phyloP scores from a whole-genome alignment of 2,329 filamentous ascomycete genomes.

The Aspergillus glaucus region DNA sequence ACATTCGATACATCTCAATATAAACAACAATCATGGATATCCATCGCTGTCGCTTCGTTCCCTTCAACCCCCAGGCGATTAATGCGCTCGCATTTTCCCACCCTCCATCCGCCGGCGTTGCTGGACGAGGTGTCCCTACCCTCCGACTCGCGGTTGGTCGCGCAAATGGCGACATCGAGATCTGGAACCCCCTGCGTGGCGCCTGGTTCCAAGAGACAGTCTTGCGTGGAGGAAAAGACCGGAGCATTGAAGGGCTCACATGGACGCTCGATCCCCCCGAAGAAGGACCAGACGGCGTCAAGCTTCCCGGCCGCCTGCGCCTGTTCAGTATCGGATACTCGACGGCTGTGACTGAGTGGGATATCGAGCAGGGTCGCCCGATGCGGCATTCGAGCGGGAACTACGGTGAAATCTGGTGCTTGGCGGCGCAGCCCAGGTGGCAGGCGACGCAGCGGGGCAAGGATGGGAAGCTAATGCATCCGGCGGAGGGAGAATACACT shows the following conservation, averaged over 20 bases:
- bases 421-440: slow-evolving; percentile 72
- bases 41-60: slow-evolving; percentile 93
- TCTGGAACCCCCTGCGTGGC: slow-evolving; percentile 84
- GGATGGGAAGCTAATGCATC: slow-evolving; percentile 28
- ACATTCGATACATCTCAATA: background rate
- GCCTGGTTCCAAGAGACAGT: slow-evolving; percentile 86
- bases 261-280: slow-evolving; percentile 87
- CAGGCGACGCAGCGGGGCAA: slow-evolving; percentile 32
- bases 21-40: slow-evolving; percentile 65
- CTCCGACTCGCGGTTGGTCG: slow-evolving; percentile 82
- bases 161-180: slow-evolving; percentile 92
- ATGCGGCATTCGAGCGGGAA: slow-evolving; percentile 81
- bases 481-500: slow-evolving; percentile 34
- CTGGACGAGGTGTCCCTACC: slow-evolving; percentile 48
- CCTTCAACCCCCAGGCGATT: slow-evolving; percentile 84
- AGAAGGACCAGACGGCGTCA: slow-evolving; percentile 48
- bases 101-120: slow-evolving; percentile 45
- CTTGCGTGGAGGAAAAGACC: slow-evolving; percentile 73
- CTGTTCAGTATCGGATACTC: slow-evolving; percentile 97
- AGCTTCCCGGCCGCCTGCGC: slow-evolving; percentile 64
- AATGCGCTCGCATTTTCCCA: slow-evolving; percentile 94
- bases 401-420: slow-evolving; percentile 94
- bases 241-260: slow-evolving; percentile 81
- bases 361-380: slow-evolving; percentile 71
- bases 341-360: slow-evolving; percentile 89